These are phyloP conservation scores for Nakaseomyces delphensis DNA, from an alignment of 1,139 yeast genomes.

Conservation along the genomic window DNA sequence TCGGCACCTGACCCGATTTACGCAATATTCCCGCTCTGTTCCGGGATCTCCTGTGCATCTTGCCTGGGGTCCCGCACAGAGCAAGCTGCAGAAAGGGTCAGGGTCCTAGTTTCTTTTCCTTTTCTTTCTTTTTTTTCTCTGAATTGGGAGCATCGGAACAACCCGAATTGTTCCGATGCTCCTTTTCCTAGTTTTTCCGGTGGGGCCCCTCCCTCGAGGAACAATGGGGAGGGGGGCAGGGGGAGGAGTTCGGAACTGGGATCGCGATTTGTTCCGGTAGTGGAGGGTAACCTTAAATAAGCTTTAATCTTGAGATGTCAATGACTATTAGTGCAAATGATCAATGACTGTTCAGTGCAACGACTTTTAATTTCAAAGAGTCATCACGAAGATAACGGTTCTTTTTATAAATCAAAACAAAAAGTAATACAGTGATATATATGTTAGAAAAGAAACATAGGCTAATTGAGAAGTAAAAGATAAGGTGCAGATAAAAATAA, in stretches of 20 bases:
- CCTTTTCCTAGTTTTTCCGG: slow-evolving; percentile 2
- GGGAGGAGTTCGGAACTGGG: background rate
- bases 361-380: too few relatives aligned
- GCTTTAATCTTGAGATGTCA: too few relatives aligned
- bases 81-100: too few relatives aligned
- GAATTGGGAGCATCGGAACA: background rate
- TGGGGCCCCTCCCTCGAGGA: too few relatives aligned
- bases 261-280: slow-evolving; percentile 5
- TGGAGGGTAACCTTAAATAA: too few relatives aligned
- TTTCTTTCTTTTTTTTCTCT: too few relatives aligned
- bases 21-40: slow-evolving; percentile 2
- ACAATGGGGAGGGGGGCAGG: background rate
- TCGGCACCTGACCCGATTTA: too few relatives aligned
- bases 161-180: background rate
- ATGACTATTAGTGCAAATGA: too few relatives aligned
- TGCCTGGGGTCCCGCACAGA: too few relatives aligned
- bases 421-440: background rate
- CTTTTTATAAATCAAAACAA: background rate
- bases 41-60: slow-evolving; percentile 1
- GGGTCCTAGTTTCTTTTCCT: background rate
- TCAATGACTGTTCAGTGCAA: too few relatives aligned
- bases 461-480: too few relatives aligned
- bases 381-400: too few relatives aligned
- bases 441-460: background rate
- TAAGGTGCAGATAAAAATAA: background rate